Percentiles rank a stretch among this genome's conserved stretches.
Evolutionary conservation across 768 basidiomycete genomes (phyloP).

Genomic region (Cubamyces lactineus): DNA sequence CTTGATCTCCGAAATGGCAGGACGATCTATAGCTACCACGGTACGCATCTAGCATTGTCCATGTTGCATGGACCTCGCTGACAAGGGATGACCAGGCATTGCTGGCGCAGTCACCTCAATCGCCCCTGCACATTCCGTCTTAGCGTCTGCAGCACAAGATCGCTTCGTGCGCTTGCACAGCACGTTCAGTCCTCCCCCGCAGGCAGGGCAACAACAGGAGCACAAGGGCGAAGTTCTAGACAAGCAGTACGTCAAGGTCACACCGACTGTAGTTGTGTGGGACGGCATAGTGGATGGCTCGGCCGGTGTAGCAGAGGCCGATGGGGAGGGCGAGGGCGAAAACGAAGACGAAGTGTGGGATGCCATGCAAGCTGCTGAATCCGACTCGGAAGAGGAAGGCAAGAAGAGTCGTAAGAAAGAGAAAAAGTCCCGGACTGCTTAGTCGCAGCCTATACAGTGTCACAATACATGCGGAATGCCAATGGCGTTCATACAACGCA

Average conservation of each 20-base stretch:
- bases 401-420: slow-evolving; percentile 34
- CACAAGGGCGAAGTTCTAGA: slow-evolving; percentile 62
- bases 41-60: slow-evolving; percentile 36
- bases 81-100: slow-evolving; percentile 49
- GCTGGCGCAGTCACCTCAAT: slow-evolving; percentile 72
- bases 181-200: slow-evolving; percentile 52
- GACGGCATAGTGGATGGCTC: slow-evolving; percentile 42
- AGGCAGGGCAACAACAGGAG: slow-evolving; percentile 54
- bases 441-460: neutral
- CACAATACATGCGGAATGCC: neutral
- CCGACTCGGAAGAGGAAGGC: slow-evolving; percentile 18
- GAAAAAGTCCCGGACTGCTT: slow-evolving; percentile 12
- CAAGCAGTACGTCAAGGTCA: slow-evolving; percentile 63
- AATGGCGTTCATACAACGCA: neutral
- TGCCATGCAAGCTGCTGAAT: slow-evolving; percentile 57
- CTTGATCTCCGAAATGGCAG: slow-evolving; percentile 72
- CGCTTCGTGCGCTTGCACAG: slow-evolving; percentile 74
- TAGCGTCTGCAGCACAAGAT: slow-evolving; percentile 70
- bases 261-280: slow-evolving; percentile 68
- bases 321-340: slow-evolving; percentile 40
- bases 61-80: neutral
- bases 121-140: slow-evolving; percentile 52
- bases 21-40: slow-evolving; percentile 68
- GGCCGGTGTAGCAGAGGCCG: slow-evolving; percentile 43
- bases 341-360: slow-evolving; percentile 71